Evolutionary conservation across 2,329 filamentous ascomycete species (phyloP).

Genomic region (Cyphellophora europaea): DNA sequence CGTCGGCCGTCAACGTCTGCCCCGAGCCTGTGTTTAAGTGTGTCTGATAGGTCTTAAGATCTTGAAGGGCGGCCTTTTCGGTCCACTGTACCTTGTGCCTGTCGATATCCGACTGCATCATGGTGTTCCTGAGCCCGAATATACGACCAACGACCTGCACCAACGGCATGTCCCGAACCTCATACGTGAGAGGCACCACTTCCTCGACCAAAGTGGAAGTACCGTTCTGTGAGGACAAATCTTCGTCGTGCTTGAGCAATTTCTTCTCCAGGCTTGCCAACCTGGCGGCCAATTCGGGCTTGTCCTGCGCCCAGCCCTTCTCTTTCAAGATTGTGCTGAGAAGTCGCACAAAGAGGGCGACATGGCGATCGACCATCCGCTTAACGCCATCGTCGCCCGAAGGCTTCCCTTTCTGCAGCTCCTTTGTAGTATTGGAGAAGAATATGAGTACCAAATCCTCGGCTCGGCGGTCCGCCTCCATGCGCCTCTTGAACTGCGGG

Average conservation of each 20-base stretch:
- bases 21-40: conserved; percentile 72
- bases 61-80: conserved; percentile 78
- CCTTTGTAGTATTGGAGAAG: conserved; percentile 88
- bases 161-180: conserved; percentile 94
- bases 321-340: conserved; percentile 71
- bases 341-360: conserved; percentile 86
- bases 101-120: conserved; percentile 82
- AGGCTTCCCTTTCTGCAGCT: conserved; percentile 67
- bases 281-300: conserved; percentile 71
- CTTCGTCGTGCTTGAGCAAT: conserved; percentile 85
- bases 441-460: conserved; percentile 94
- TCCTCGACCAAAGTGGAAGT: conserved; percentile 64
- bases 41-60: conserved; percentile 88
- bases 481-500: conserved; percentile 73
- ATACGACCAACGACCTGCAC: conserved; percentile 80
- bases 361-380: conserved; percentile 82
- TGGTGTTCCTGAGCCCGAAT: conserved; percentile 68
- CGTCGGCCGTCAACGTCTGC: conserved; percentile 67
- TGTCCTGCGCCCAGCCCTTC: conserved; percentile 75
- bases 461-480: conserved; percentile 87
- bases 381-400: conserved; percentile 84
- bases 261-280: conserved; percentile 83
- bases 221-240: conserved; percentile 56
- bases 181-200: conserved; percentile 72
- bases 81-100: conserved; percentile 75